A percentile compares a stretch with the other conserved stretches of the same genome.
phyloP scores from a whole-genome alignment of 2,329 filamentous ascomycete genomes.

The Sporothrix brasiliensis region DNA sequence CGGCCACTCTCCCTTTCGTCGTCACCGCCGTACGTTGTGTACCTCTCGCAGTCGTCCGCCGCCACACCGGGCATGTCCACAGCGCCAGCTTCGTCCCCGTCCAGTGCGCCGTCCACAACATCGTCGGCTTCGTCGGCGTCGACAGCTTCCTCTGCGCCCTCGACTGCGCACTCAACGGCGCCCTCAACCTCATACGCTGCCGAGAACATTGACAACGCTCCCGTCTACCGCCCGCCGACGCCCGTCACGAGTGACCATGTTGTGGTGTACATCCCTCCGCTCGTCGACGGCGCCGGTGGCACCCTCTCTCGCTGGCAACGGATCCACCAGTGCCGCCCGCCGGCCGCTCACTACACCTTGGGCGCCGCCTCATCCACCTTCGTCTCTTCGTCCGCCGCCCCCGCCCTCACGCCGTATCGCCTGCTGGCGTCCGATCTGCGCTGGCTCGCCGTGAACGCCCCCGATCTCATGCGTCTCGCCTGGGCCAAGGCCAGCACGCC shows the following conservation, averaged over 20 bases:
- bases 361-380: not conserved
- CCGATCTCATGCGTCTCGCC: conserved; percentile 19
- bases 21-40: conserved; percentile 3
- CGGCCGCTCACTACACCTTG: not conserved
- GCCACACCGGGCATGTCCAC: conserved; percentile 11
- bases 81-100: not conserved
- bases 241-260: conserved; percentile 27
- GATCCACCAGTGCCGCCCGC: conserved; percentile 11
- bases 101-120: not conserved
- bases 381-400: not conserved
- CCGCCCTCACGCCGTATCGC: not conserved
- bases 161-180: not conserved
- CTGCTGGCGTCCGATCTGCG: conserved; percentile 29
- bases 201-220: not conserved
- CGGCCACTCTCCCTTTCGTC: conserved; percentile 1
- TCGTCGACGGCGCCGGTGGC: conserved; percentile 45
- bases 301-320: conserved; percentile 39
- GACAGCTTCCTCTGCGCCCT: not conserved
- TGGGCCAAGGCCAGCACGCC: conserved; percentile 1
- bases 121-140: not conserved
- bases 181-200: not conserved
- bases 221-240: not conserved
- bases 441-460: conserved; percentile 17
- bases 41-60: not conserved
- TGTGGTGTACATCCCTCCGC: conserved; percentile 44